Conservation (phyloP, 2,329 filamentous ascomycete species). For the Diplodia corticola region DNA sequence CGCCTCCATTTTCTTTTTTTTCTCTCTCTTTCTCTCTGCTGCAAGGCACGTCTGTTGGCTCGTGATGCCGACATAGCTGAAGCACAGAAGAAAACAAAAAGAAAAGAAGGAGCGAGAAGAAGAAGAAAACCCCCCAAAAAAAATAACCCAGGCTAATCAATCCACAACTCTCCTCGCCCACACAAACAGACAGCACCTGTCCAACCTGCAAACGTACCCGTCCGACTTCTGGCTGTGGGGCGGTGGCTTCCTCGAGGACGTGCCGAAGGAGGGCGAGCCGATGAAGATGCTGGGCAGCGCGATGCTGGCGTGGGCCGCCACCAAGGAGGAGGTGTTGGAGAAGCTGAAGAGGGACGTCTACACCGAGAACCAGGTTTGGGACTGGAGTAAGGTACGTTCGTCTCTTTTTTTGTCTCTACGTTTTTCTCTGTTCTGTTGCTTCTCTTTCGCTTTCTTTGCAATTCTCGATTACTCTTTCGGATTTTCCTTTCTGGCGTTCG, state of each 20-base stretch:
- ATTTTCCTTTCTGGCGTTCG: not conserved
- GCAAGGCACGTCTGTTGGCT: no score
- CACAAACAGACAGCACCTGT: slow-evolving; percentile 54
- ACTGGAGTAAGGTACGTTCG: slow-evolving; percentile 50
- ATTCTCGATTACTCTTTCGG: not conserved
- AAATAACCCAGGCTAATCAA: not conserved
- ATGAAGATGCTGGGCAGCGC: slow-evolving; percentile 74
- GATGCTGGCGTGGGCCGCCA: slow-evolving; percentile 66
- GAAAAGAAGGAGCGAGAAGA: not conserved
- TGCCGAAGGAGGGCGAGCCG: slow-evolving; percentile 63
- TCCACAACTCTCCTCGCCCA: not conserved
- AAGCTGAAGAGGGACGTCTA: slow-evolving; percentile 73
- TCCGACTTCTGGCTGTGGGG: slow-evolving; percentile 64
- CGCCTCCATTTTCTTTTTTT: not conserved
- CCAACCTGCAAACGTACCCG: slow-evolving; percentile 54
- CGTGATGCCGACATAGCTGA: no score
- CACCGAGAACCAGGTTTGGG: slow-evolving; percentile 72
- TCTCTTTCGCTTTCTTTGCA: not conserved
- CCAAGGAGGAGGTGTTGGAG: slow-evolving; percentile 67
- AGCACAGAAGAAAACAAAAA: not conserved
- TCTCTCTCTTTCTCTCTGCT: no score
- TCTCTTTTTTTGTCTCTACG: not conserved
- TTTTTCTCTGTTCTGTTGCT: not conserved
- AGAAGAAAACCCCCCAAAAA: not conserved
- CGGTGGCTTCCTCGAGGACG: slow-evolving; percentile 65